Evolutionary conservation across 2,329 filamentous ascomycete species (phyloP).

Genomic region (Aspergillus uvarum): DNA sequence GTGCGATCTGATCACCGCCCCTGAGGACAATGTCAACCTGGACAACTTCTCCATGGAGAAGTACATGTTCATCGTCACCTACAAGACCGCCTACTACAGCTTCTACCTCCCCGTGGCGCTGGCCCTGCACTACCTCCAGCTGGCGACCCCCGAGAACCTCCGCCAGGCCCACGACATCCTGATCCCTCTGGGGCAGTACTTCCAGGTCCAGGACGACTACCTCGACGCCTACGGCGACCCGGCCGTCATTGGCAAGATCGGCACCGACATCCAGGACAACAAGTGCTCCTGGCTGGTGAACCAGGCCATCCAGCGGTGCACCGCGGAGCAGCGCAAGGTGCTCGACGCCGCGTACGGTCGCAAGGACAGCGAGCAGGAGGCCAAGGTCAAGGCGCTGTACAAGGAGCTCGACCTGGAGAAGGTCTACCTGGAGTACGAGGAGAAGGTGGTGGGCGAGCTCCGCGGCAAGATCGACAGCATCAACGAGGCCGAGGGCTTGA

Average conservation of each 20-base stretch:
- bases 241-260: constrained; percentile 93
- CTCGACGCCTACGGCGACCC: constrained; percentile 96
- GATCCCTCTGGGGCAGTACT: constrained; percentile 97
- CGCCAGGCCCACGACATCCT: constrained; percentile 87
- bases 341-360: constrained; percentile 92
- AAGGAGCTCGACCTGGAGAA: constrained; percentile 80
- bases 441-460: constrained; percentile 78
- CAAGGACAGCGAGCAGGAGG: constrained; percentile 82
- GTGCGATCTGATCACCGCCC: constrained; percentile 91
- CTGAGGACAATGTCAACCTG: constrained; percentile 88
- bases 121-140: constrained; percentile 78
- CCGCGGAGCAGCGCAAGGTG: constrained; percentile 79
- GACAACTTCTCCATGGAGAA: constrained; percentile 90
- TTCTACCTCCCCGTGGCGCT: constrained; percentile 97
- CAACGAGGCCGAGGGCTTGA: constrained; percentile 84
- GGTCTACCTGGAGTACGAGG: constrained; percentile 85
- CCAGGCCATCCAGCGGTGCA: constrained; percentile 78
- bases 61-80: constrained; percentile 97
- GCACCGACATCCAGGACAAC: constrained; percentile 98
- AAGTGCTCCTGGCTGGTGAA: constrained; percentile 99
- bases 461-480: constrained; percentile 71
- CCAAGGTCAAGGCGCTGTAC: constrained; percentile 83
- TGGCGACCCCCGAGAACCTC: constrained; percentile 84
- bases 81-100: constrained; percentile 99
- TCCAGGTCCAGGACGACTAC: constrained; percentile 98